These are phyloP conservation scores for Niebla homalea DNA, from an alignment of 495 filamentous ascomycete species.

Conservation along the genomic window DNA sequence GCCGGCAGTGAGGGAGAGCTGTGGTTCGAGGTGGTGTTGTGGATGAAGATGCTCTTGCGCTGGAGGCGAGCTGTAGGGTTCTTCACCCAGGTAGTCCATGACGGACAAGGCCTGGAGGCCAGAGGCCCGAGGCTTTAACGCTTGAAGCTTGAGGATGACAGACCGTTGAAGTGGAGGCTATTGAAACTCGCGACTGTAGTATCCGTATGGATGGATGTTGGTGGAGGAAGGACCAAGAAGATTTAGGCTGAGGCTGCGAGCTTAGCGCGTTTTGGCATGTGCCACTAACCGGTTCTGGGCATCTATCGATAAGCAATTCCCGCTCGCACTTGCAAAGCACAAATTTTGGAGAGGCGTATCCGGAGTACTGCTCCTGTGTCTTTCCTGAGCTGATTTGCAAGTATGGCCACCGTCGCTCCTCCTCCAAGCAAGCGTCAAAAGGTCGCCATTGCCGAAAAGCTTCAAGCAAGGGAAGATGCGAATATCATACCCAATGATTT, in stretches of 20 bases:
- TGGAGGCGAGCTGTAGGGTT: constrained; percentile 10
- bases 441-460: constrained; percentile 57
- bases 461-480: constrained; percentile 64
- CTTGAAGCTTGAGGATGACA: neutral
- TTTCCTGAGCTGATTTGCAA: too few relatives aligned
- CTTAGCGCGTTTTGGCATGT: too few relatives aligned
- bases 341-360: too few relatives aligned
- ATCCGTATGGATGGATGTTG: constrained; percentile 11
- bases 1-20: neutral
- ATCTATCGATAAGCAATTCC: too few relatives aligned
- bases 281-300: too few relatives aligned
- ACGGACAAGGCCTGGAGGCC: neutral
- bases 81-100: constrained; percentile 14
- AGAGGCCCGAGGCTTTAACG: neutral
- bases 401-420: constrained; percentile 79
- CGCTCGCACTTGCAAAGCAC: too few relatives aligned
- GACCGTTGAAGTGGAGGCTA: neutral
- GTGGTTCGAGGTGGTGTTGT: neutral
- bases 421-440: constrained; percentile 87
- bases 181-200: constrained; percentile 3
- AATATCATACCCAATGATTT: constrained; percentile 54
- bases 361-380: too few relatives aligned
- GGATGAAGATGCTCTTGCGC: neutral
- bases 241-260: neutral
- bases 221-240: neutral